Conservation (phyloP, 164 flowering plant genomes). For the Vitis cinerea region DNA sequence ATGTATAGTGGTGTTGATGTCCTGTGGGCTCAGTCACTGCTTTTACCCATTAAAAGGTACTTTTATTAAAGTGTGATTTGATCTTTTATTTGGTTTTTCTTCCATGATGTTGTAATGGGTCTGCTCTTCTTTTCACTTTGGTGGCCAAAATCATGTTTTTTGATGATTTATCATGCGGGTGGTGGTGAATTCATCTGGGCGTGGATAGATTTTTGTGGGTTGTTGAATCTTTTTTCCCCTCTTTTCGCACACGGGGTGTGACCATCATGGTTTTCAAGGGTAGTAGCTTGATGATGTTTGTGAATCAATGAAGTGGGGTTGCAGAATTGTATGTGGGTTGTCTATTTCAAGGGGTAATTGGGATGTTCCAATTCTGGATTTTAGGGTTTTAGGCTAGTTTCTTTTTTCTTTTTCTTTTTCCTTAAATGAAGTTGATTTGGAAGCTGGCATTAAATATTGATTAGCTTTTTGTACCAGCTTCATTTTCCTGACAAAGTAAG, state of each 20-base stretch:
- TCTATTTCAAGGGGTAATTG: background rate
- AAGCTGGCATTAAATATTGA: background rate
- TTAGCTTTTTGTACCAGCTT: background rate
- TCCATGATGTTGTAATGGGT: conserved; percentile 9
- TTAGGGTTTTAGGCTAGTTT: conserved; percentile 10
- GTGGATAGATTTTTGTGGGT: conserved; percentile 1
- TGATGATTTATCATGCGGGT: conserved; percentile 3
- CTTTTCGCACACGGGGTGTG: background rate
- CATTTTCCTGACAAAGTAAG: background rate
- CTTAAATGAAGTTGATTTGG: background rate
- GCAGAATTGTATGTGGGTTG: conserved; percentile 14
- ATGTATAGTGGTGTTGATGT: conserved; percentile 31
- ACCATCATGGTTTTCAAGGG: background rate
- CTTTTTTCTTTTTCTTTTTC: background rate
- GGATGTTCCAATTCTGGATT: conserved; percentile 1
- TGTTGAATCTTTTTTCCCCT: background rate
- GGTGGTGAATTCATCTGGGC: conserved; percentile 7
- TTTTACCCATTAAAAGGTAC: conserved; percentile 38
- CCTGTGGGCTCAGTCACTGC: conserved; percentile 48
- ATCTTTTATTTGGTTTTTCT: conserved; percentile 12
- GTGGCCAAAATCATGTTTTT: conserved; percentile 8
- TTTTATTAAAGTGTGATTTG: conserved; percentile 15
- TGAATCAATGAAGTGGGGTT: conserved; percentile 15
- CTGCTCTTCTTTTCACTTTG: conserved; percentile 9
- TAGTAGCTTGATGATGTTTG: conserved; percentile 1